These are phyloP conservation scores for Hypoxylon lienhwacheense DNA, from an alignment of 495 filamentous ascomycete genomes.

Conservation along the genomic window DNA sequence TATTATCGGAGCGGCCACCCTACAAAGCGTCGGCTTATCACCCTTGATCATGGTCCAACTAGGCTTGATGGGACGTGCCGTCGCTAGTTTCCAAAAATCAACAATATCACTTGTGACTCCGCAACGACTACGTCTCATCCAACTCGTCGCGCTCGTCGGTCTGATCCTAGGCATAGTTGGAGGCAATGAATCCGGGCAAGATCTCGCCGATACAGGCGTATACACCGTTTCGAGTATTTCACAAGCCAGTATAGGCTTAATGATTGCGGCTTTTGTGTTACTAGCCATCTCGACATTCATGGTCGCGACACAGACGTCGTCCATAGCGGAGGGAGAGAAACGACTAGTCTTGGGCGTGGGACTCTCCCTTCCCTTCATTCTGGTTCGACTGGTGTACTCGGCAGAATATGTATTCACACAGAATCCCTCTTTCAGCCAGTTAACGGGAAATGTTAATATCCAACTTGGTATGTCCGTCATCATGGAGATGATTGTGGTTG, in stretches of 20 bases:
- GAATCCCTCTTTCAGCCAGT: constrained; percentile 34
- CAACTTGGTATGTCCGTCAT: constrained; percentile 42
- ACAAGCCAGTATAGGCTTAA: constrained; percentile 34
- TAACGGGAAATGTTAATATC: constrained; percentile 32
- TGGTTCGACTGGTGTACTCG: constrained; percentile 43
- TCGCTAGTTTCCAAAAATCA: constrained; percentile 26
- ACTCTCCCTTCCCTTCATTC: constrained; percentile 42
- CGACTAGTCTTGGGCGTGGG: constrained; percentile 39
- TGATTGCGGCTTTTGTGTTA: constrained; percentile 37
- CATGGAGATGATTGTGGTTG: constrained; percentile 44
- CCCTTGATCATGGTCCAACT: constrained; percentile 38
- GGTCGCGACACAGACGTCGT: constrained; percentile 26
- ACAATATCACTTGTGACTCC: constrained; percentile 27
- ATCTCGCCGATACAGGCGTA: constrained; percentile 8
- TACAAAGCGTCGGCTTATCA: constrained; percentile 42
- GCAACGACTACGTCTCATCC: constrained; percentile 25
- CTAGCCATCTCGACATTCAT: constrained; percentile 27
- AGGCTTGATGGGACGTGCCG: constrained; percentile 36
- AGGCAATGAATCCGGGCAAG: constrained; percentile 22
- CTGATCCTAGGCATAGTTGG: constrained; percentile 42
- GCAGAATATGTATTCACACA: constrained; percentile 31
- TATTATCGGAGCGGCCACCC: constrained; percentile 30
- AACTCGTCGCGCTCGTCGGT: constrained; percentile 34
- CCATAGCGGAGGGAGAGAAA: constrained; percentile 40
- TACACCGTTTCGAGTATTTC: constrained; percentile 34